Conservation (phyloP, 768 basidiomycete genomes). For the Amanita pseudoporphyria region DNA sequence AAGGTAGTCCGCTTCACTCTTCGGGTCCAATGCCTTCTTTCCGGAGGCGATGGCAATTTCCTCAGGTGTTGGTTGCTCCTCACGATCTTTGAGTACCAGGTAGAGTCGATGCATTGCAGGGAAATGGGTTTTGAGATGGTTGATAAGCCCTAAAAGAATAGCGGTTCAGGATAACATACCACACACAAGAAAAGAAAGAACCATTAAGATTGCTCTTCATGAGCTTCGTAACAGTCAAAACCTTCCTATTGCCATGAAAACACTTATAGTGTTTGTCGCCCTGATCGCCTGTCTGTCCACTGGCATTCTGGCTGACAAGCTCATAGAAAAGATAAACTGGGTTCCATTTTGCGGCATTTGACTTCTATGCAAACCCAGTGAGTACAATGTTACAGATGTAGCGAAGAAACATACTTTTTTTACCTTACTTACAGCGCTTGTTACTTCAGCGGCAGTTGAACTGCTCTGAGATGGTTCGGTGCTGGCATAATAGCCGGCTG, state of each 20-base stretch:
- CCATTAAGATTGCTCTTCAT: background rate
- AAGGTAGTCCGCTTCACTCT: background rate
- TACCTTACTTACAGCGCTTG: no score
- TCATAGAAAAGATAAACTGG: conserved; percentile 3
- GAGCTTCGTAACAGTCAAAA: background rate
- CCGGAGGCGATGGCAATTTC: background rate
- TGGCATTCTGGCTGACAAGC: background rate
- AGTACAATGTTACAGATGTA: no score
- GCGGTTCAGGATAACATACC: background rate
- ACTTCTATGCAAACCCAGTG: no score
- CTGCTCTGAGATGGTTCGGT: no score
- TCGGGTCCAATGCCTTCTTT: background rate
- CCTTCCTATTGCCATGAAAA: background rate
- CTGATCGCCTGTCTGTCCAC: background rate
- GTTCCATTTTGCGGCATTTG: no score
- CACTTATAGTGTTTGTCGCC: background rate
- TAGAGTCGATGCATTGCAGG: background rate
- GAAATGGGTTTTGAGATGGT: background rate
- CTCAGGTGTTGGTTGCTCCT: background rate
- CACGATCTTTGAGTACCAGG: background rate
- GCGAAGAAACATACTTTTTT: no score
- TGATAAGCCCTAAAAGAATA: background rate
- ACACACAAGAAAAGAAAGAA: background rate
- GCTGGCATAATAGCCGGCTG: no score
- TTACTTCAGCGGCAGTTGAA: no score